These are phyloP conservation scores for Melampsora abietis-canadensis DNA, from an alignment of 1,284 basidiomycete species.

Conservation along the genomic window DNA sequence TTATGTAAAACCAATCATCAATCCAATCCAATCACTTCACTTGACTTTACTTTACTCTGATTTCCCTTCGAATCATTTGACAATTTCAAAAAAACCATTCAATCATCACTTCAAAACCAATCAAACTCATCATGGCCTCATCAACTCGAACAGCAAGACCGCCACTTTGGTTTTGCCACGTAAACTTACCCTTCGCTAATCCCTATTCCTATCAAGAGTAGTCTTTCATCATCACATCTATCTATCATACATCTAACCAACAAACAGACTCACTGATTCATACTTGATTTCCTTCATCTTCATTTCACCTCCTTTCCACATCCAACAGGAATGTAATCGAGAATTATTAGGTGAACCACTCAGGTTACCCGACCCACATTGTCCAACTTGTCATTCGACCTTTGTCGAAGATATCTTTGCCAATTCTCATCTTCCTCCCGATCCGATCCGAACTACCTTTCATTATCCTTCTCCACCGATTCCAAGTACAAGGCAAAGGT, in stretches of 20 bases:
- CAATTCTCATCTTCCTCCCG: not conserved
- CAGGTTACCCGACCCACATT: slow-evolving; percentile 30
- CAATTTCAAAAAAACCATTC: not conserved
- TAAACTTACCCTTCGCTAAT: slow-evolving; percentile 8
- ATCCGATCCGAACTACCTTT: slow-evolving; percentile 1
- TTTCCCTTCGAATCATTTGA: no score
- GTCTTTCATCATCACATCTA: not conserved
- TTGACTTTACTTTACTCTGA: no score
- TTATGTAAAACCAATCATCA: not conserved
- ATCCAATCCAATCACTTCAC: not conserved
- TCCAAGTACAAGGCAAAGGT: slow-evolving; percentile 35
- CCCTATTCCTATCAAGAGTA: not conserved
- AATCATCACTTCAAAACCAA: not conserved
- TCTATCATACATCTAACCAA: not conserved
- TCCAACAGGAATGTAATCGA: slow-evolving; percentile 10
- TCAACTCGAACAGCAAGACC: not conserved
- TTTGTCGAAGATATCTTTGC: slow-evolving; percentile 37
- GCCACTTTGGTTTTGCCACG: slow-evolving; percentile 1
- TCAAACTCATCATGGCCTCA: not conserved
- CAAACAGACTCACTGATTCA: not conserved
- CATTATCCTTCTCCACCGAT: slow-evolving; percentile 29
- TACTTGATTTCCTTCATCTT: not conserved
- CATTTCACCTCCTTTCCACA: not conserved
- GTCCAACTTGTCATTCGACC: slow-evolving; percentile 22
- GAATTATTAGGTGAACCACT: slow-evolving; percentile 7